Conservation (phyloP, 2,329 filamentous ascomycete species). For the Apiospora marii region DNA sequence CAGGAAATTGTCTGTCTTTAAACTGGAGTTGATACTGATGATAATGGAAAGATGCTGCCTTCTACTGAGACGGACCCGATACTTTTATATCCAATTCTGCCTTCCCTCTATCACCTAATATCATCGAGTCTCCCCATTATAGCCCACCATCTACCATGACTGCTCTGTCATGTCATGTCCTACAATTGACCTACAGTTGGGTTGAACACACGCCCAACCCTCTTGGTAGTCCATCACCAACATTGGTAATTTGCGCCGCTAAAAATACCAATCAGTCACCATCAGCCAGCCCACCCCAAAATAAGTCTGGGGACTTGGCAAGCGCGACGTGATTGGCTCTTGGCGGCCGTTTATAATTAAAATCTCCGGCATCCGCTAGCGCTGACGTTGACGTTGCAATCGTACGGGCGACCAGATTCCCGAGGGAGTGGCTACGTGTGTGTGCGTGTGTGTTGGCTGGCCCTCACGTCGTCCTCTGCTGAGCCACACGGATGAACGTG, state of each 20-base stretch:
- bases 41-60: background rate
- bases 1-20: background rate
- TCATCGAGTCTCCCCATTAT: background rate
- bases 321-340: slow-evolving; percentile 3
- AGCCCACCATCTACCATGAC: background rate
- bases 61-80: background rate
- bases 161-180: background rate
- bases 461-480: background rate
- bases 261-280: background rate
- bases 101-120: background rate
- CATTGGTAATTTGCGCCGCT: background rate
- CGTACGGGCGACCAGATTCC: background rate
- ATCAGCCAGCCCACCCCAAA: background rate
- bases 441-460: background rate
- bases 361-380: background rate
- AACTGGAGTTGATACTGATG: slow-evolving; percentile 1
- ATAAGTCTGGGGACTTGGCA: background rate
- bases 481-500: background rate
- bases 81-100: background rate
- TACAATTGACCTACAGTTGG: background rate
- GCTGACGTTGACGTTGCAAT: background rate
- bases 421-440: background rate
- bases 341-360: background rate
- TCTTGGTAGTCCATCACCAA: background rate
- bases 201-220: background rate